Conservation (phyloP, 2,329 filamentous ascomycete genomes). For the Exophiala phaeomuriformis region DNA sequence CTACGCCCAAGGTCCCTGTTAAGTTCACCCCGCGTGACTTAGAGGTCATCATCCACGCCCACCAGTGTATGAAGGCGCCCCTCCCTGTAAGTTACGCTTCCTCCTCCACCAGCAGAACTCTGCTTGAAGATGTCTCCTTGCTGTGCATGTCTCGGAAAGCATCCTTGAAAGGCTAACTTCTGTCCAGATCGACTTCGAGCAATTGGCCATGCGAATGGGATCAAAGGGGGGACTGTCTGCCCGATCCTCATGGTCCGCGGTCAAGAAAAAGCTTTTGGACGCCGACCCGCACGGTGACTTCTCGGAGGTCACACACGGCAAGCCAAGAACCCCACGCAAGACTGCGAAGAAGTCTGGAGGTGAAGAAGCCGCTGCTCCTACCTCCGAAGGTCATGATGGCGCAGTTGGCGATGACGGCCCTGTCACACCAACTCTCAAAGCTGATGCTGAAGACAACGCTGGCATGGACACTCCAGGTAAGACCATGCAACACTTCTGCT, state of each 20-base stretch:
- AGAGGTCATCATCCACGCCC: slow-evolving; percentile 23
- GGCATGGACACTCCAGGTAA: slow-evolving; percentile 2
- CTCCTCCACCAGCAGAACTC: too few species aligned
- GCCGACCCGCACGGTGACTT: neutral
- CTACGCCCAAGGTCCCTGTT: neutral
- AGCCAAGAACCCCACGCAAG: slow-evolving; percentile 11
- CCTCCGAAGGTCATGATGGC: neutral
- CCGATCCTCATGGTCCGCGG: slow-evolving; percentile 31
- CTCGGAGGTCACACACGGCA: slow-evolving; percentile 5
- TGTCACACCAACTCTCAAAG: neutral
- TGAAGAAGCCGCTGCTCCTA: slow-evolving; percentile 2
- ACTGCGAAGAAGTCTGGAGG: slow-evolving; percentile 10
- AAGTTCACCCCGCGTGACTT: slow-evolving; percentile 25
- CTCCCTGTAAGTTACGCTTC: too few species aligned
- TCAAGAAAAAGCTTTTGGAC: slow-evolving; percentile 34
- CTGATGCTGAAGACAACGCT: neutral
- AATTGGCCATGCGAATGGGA: slow-evolving; percentile 32
- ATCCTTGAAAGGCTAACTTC: slow-evolving; percentile 1
- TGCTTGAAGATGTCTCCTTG: too few species aligned
- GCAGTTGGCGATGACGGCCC: neutral
- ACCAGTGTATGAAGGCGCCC: slow-evolving; percentile 1
- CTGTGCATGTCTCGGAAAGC: too few species aligned
- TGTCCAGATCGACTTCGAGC: slow-evolving; percentile 32
- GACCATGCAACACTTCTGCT: neutral
- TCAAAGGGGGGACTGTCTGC: slow-evolving; percentile 35